Base-by-base conservation (phyloP, 805 yeast genomes). In the Candida vaughaniae region DNA sequence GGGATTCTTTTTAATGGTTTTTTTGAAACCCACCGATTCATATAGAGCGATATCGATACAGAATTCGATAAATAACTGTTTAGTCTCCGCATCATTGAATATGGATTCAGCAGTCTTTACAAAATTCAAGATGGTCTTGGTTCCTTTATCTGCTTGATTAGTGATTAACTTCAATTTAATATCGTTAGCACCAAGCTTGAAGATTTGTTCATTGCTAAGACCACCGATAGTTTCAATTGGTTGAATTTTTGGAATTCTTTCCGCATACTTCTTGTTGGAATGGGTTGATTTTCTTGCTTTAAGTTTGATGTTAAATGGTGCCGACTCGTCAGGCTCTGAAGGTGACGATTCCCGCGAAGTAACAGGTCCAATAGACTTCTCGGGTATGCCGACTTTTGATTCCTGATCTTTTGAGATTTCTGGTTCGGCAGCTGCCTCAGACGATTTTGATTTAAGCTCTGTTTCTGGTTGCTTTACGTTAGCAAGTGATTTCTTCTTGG, bases 181-280 rank as follows among this genome's bases (percentile, higher is more conserved):
- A 49, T 66, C 71, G n/a, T 55, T 48, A 16, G 48, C 41, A 18
- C 52, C 56, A 29, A 61, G 50, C 20, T 52, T 53, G 33, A 60
- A 49, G 17, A 65, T 61, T 40, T 65, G 70, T 32, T 52, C 47
- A 37, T 60, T 63, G 2, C 60, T 52, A 23, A 65, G 49, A 2
- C 72, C 72, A 35, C 62, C 58, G 23, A 66, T 64, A 4, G 69
- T 64, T 31, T 60, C 60, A 28, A 51, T 55, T 3, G 69, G 64
- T 17, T 39, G 52, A 18, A 64, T 52, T 34, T 52, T 58, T 4
- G 69, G 64, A 20, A 64, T 45, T 25, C 49, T 49, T 34, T 56
- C 60, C 10, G 58, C 43, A 32, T 48, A 52, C 20, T 52, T 55
- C 38, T 47, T 43, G 29, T 53, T 56, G 30, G 50, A 37, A 25